These are phyloP conservation scores for Sporothrix mexicana DNA, from an alignment of 2,329 filamentous ascomycete genomes.

Conservation along the genomic window DNA sequence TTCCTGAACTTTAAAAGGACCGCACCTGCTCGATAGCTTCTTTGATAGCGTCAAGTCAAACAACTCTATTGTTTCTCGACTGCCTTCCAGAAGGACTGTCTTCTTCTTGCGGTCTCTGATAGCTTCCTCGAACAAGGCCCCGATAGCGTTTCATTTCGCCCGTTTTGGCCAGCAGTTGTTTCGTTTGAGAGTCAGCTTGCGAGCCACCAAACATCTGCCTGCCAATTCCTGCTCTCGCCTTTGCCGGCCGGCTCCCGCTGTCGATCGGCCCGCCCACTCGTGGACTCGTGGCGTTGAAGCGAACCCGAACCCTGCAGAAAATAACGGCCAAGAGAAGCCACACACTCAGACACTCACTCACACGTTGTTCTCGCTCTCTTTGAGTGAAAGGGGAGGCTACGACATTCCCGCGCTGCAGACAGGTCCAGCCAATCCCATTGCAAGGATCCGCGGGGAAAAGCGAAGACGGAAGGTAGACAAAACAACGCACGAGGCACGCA, in stretches of 20 bases:
- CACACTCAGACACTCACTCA: neutral
- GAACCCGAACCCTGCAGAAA: neutral
- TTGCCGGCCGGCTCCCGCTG: constrained; percentile 16
- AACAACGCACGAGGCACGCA: too few relatives aligned
- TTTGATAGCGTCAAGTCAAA: constrained; percentile 16
- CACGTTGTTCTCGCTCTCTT: neutral
- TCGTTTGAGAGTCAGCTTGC: neutral
- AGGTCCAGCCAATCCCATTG: constrained; percentile 7
- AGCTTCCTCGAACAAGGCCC: constrained; percentile 15
- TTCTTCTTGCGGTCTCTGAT: constrained; percentile 5
- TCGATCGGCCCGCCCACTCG: constrained; percentile 27
- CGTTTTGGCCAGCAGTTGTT: neutral
- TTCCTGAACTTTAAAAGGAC: constrained; percentile 1
- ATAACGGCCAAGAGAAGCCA: neutral
- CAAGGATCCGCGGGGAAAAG: neutral
- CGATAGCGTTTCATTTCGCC: constrained; percentile 12
- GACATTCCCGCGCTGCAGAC: constrained; percentile 7
- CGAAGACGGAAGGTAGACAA: constrained; percentile 5
- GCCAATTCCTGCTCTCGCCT: neutral
- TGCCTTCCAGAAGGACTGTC: neutral
- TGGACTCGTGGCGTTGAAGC: constrained; percentile 7
- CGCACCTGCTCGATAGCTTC: neutral
- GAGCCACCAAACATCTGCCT: neutral
- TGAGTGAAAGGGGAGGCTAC: constrained; percentile 11
- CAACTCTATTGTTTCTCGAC: neutral